Evolutionary conservation across 371 early-diverging fungal genomes (phyloP).

Genomic region (Mortierella sp.): DNA sequence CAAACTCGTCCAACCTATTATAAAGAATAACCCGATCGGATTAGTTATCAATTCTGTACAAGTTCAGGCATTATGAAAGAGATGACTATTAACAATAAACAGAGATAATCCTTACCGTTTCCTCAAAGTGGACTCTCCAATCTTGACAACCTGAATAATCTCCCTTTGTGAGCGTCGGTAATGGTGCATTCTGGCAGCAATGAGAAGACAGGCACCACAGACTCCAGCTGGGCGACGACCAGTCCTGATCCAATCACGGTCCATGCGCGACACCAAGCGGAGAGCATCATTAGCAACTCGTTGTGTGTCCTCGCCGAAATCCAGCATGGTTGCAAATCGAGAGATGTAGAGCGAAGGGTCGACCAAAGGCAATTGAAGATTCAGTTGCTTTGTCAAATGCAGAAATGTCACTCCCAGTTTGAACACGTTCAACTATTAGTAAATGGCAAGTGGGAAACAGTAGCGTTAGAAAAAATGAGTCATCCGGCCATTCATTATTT

Average conservation of each 20-base stretch:
- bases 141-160: slow-evolving; percentile 94
- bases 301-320: slow-evolving; percentile 93
- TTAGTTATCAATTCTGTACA: neutral
- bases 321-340: slow-evolving; percentile 93
- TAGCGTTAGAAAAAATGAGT: neutral
- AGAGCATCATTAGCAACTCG: slow-evolving; percentile 88
- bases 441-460: neutral
- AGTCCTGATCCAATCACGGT: slow-evolving; percentile 97
- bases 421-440: slow-evolving; percentile 87
- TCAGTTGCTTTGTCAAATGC: slow-evolving; percentile 83
- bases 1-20: slow-evolving; percentile 89
- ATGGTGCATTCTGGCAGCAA: slow-evolving; percentile 97
- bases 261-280: slow-evolving; percentile 95
- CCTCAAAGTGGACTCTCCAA: slow-evolving; percentile 92
- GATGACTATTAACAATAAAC: neutral
- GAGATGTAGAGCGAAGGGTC: slow-evolving; percentile 98
- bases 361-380: slow-evolving; percentile 87
- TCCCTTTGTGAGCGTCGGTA: slow-evolving; percentile 91
- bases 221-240: slow-evolving; percentile 99
- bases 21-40: slow-evolving; percentile 8
- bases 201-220: slow-evolving; percentile 97
- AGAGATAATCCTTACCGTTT: slow-evolving; percentile 68
- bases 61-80: neutral
- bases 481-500: neutral
- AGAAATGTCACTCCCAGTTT: slow-evolving; percentile 95